phyloP scores from a whole-genome alignment of 2,329 filamentous ascomycete species.

The Ophioceras dolichostomum region DNA sequence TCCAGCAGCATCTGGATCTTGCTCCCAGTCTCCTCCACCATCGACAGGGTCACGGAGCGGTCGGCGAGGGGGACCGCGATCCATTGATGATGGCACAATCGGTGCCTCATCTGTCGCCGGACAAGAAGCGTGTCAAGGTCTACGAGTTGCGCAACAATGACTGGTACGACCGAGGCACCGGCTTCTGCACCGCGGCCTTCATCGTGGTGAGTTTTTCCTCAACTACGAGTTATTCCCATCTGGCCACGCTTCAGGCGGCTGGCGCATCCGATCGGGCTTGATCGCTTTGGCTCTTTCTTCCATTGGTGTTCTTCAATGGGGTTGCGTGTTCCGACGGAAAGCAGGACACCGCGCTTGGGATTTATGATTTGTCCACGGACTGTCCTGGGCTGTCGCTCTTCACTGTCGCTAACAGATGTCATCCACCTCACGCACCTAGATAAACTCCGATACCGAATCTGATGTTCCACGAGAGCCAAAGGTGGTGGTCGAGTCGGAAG shows the following conservation, averaged over 20 bases:
- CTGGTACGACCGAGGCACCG: conserved; percentile 96
- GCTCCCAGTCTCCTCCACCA: conserved; percentile 39
- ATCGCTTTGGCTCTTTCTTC: too few relatives aligned
- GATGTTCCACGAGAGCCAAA: conserved; percentile 56
- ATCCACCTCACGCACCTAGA: too few relatives aligned
- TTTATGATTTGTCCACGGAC: too few relatives aligned
- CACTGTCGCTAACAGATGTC: too few relatives aligned
- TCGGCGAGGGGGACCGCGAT: conserved; percentile 41
- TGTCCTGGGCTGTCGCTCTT: too few relatives aligned
- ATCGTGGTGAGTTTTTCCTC: conserved; percentile 62
- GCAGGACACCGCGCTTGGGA: too few relatives aligned
- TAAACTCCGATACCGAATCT: not conserved
- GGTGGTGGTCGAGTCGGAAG: conserved; percentile 88
- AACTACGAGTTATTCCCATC: too few relatives aligned
- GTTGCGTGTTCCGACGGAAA: too few relatives aligned
- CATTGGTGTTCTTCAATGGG: too few relatives aligned
- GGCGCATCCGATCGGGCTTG: too few relatives aligned
- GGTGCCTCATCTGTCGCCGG: conserved; percentile 55
- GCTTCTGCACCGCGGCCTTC: conserved; percentile 77
- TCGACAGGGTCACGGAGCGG: conserved; percentile 32
- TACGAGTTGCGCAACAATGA: conserved; percentile 98
- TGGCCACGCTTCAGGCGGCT: too few relatives aligned
- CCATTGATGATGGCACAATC: conserved; percentile 60
- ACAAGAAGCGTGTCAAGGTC: conserved; percentile 83
- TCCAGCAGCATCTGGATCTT: conserved; percentile 48